These are phyloP conservation scores for Tagetes patula DNA, from an alignment of 129 eudicot genomes.

Conservation along the genomic window DNA sequence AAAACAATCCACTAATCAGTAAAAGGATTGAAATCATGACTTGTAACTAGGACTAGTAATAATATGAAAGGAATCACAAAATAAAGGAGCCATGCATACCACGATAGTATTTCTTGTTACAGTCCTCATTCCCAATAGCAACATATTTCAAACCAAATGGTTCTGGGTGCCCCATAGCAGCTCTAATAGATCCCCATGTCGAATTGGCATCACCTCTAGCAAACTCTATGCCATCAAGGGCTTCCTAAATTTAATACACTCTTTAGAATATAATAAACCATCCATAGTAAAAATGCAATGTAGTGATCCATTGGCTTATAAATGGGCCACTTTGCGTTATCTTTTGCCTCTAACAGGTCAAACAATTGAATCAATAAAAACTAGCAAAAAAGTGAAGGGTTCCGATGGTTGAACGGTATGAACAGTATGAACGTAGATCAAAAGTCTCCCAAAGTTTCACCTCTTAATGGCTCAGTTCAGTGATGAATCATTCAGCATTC, in stretches of 20 bases:
- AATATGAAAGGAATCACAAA: background rate
- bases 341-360: background rate
- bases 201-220: slow-evolving; percentile 77
- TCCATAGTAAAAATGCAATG: background rate
- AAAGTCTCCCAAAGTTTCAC: background rate
- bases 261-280: background rate
- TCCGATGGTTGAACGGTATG: background rate
- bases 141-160: slow-evolving; percentile 73
- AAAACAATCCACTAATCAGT: background rate
- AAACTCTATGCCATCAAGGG: slow-evolving; percentile 86
- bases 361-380: background rate
- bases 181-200: slow-evolving; percentile 87
- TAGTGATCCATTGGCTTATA: background rate
- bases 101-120: slow-evolving; percentile 55
- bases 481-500: too few species aligned
- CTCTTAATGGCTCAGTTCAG: too few species aligned
- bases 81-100: slow-evolving; percentile 48
- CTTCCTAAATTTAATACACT: slow-evolving; percentile 51
- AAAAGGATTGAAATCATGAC: background rate
- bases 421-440: background rate
- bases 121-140: slow-evolving; percentile 92
- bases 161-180: slow-evolving; percentile 82
- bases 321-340: background rate
- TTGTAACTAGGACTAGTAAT: background rate
- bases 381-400: background rate